Conservation (phyloP, 2,329 filamentous ascomycete genomes). For the Colletotrichum truncatum region DNA sequence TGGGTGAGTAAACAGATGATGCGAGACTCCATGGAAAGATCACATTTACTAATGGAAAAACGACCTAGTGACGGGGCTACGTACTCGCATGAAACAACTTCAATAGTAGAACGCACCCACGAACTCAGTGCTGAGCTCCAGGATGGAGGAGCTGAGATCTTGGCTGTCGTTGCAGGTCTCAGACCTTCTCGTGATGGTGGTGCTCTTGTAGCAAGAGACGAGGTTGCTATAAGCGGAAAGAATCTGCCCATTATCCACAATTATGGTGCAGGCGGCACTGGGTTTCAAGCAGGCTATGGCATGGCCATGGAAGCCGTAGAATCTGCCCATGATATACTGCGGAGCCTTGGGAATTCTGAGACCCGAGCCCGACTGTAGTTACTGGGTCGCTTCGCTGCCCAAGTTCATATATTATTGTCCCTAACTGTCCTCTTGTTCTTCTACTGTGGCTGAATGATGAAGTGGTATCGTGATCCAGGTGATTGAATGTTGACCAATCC, state of each 20-base stretch:
- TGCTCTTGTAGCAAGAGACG: conserved; percentile 53
- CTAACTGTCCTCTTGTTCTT: too few relatives aligned
- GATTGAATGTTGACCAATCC: too few relatives aligned
- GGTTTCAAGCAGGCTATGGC: conserved; percentile 53
- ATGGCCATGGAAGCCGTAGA: conserved; percentile 48
- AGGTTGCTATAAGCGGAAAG: conserved; percentile 34
- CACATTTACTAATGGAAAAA: too few relatives aligned
- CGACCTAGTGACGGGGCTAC: not conserved
- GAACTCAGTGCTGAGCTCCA: conserved; percentile 35
- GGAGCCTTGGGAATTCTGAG: not conserved
- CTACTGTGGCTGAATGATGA: too few relatives aligned
- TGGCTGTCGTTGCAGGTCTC: conserved; percentile 43
- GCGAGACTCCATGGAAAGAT: too few relatives aligned
- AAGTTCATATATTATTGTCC: too few relatives aligned
- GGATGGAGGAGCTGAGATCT: conserved; percentile 40
- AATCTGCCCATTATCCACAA: conserved; percentile 46
- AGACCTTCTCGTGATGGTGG: conserved; percentile 50
- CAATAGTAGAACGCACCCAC: conserved; percentile 45
- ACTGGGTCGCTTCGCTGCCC: too few relatives aligned
- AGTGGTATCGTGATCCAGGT: too few relatives aligned
- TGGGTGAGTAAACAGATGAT: too few relatives aligned
- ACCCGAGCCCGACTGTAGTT: not conserved
- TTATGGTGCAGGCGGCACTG: conserved; percentile 55
- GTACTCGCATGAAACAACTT: conserved; percentile 42
- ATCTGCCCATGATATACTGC: conserved; percentile 38